Base-by-base conservation (phyloP, 2,329 filamentous ascomycete genomes). In the Penicillium oxalicum region DNA sequence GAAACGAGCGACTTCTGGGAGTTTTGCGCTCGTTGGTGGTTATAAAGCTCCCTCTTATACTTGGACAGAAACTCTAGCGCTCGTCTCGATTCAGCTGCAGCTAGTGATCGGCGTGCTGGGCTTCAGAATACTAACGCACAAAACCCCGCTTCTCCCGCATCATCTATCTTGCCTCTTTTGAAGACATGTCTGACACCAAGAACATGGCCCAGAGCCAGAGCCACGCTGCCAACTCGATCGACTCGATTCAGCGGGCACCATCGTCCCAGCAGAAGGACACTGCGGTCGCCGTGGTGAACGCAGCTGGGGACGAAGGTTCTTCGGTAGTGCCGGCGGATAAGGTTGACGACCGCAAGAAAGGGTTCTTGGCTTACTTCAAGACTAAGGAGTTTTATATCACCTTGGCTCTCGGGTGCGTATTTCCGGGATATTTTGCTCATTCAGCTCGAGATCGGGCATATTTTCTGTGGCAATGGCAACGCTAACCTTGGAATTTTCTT, bases 311-410 rank as follows among this genome's bases (percentile, higher is more conserved):
- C 34, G 58, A 53, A 12, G 40, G 34, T 13, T 25, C 40, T 8
- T 26, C 29, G 25, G 50, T 54, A 13, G 60, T 62, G 25, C 54
- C 63, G 7, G 69, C 65, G 12, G 70, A 71, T 38, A 67, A 67
- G 34, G 60, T 71, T 8, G 69, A 70, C 28, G 60, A 66, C 44
- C 55, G 69, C 46, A 75, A 76, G 69, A 72, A 73, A 56, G 68
- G 74, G 4, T 76, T 74, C 56, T 78, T 84, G 57, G 74, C 85
- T 38, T 97, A 93, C 72, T 76, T 97, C 54, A 79, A 77, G 59
- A 95, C 91, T 9, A 78, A 78, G 62, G 88, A 96, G 66, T 97
- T 98, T 67, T 97, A 89, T 81, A 74, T 88, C 58, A 83, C 95
- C 38, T 75, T 97, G 60, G 51, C 82, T 42, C 73, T 97, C 51